These are phyloP conservation scores for Conticribra weissflogii DNA, from an alignment of 108 stramenopile species.

Conservation along the genomic window DNA sequence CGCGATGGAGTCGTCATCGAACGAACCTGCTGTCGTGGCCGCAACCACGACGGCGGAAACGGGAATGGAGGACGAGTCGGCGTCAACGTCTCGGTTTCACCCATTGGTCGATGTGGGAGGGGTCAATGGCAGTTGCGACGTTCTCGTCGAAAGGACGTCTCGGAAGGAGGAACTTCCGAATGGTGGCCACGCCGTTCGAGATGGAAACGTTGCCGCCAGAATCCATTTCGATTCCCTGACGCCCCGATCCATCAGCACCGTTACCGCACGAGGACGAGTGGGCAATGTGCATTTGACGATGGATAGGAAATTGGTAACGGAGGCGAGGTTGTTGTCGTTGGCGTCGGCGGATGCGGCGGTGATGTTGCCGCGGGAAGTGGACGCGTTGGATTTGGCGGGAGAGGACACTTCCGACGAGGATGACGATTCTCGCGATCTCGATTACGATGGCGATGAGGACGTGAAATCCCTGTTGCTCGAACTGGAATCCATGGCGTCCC, in stretches of 20 bases:
- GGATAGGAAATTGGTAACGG: conserved; percentile 87
- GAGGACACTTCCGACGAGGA: too few relatives aligned
- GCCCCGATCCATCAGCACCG: conserved; percentile 69
- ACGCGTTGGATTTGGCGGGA: too few relatives aligned
- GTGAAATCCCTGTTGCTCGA: conserved; percentile 45
- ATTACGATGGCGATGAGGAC: conserved; percentile 19
- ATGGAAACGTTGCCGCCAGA: conserved; percentile 34
- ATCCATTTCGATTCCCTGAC: conserved; percentile 83
- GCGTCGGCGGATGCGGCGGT: conserved; percentile 1
- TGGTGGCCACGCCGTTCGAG: conserved; percentile 10
- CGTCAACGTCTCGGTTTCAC: too few relatives aligned
- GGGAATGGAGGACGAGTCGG: too few relatives aligned
- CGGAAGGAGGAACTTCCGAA: neutral
- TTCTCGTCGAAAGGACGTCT: conserved; percentile 26
- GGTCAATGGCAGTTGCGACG: conserved; percentile 89
- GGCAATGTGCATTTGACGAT: conserved; percentile 59
- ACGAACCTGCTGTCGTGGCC: too few relatives aligned
- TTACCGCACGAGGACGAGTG: conserved; percentile 51
- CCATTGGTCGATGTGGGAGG: conserved; percentile 83
- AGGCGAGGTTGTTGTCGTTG: conserved; percentile 64
- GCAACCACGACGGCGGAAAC: too few relatives aligned
- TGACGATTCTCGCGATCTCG: conserved; percentile 29
- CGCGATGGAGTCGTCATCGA: neutral
- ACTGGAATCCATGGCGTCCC: conserved; percentile 38
- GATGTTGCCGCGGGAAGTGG: conserved; percentile 13